Percentiles rank a stretch among this genome's conserved stretches.
Evolutionary conservation across 352 stramenopile species (phyloP).

Genomic region (Phytophthora podocarpi): DNA sequence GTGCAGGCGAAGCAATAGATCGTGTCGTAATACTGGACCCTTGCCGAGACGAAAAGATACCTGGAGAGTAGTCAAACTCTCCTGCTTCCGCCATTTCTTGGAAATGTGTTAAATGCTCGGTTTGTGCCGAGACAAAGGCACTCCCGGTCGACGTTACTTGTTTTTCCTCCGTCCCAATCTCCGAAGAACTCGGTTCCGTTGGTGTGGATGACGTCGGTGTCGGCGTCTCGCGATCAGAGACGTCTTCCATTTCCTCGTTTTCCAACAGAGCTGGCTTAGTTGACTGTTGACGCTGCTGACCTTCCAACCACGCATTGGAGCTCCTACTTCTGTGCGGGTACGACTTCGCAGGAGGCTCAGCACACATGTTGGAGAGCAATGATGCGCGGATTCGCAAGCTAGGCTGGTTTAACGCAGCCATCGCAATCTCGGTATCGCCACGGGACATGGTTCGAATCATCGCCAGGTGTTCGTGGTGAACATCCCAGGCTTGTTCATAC

Average conservation of each 20-base stretch:
- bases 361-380: constrained; percentile 72
- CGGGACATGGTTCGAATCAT: constrained; percentile 68
- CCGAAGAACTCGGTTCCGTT: not conserved
- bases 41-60: constrained; percentile 71
- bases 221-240: constrained; percentile 19
- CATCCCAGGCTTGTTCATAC: constrained; percentile 72
- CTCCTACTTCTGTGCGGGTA: constrained; percentile 39
- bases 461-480: constrained; percentile 78
- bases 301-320: constrained; percentile 38
- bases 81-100: constrained; percentile 28
- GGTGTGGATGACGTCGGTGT: constrained; percentile 5
- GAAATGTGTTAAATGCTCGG: constrained; percentile 31
- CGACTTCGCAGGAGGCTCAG: constrained; percentile 49
- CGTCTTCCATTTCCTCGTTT: constrained; percentile 52
- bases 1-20: constrained; percentile 17
- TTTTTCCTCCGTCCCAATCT: constrained; percentile 12
- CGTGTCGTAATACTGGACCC: constrained; percentile 38
- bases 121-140: constrained; percentile 22
- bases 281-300: constrained; percentile 22
- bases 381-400: constrained; percentile 69
- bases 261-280: constrained; percentile 29
- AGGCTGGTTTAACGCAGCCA: constrained; percentile 56
- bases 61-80: constrained; percentile 58
- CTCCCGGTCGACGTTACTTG: constrained; percentile 5
- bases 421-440: constrained; percentile 68